These are phyloP conservation scores for Sphenostylis stenocarpa DNA, from an alignment of 306 rosid genomes.

Conservation along the genomic window DNA sequence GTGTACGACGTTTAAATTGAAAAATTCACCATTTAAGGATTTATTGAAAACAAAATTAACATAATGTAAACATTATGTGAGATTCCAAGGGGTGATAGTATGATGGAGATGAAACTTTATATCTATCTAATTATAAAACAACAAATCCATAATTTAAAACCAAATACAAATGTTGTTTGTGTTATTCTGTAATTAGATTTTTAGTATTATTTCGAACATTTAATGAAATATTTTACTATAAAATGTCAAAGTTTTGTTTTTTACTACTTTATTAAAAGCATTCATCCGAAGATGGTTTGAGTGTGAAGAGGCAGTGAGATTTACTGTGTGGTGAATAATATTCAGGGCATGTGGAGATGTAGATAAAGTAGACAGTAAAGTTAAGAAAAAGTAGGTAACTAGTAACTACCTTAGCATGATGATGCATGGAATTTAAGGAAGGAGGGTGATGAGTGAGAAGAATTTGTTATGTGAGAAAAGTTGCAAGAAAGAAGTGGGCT, in stretches of 20 bases:
- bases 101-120: too few relatives aligned
- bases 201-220: too few relatives aligned
- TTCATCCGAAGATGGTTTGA: background rate
- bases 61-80: background rate
- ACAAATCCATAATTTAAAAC: too few relatives aligned
- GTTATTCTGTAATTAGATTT: too few relatives aligned
- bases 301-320: background rate
- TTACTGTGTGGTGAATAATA: background rate
- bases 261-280: too few relatives aligned
- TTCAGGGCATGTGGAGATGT: background rate
- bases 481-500: conserved; percentile 39
- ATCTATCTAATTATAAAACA: too few relatives aligned
- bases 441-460: background rate
- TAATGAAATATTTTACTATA: too few relatives aligned
- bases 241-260: too few relatives aligned
- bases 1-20: background rate
- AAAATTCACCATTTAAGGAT: background rate
- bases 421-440: conserved; percentile 31
- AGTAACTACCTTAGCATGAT: background rate
- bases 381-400: background rate
- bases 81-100: background rate
- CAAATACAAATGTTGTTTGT: too few relatives aligned
- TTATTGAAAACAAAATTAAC: background rate
- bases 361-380: background rate
- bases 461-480: conserved; percentile 24